Evolutionary conservation across 345 rosid genomes (phyloP).

Genomic region (Populus nigra): DNA sequence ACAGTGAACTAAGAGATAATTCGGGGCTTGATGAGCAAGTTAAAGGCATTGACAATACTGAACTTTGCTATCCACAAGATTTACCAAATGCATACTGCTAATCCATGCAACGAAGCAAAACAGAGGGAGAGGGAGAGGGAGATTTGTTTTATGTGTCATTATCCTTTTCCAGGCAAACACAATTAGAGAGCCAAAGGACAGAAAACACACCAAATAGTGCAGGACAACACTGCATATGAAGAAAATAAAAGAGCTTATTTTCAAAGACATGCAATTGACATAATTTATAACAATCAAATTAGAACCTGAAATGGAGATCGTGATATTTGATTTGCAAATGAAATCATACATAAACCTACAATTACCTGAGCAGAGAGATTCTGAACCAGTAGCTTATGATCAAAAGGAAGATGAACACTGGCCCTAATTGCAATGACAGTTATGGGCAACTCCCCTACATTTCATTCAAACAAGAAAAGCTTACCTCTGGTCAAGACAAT

Average conservation of each 20-base stretch:
- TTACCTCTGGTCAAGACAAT: background rate
- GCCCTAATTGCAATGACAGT: constrained; percentile 69
- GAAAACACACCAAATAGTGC: background rate
- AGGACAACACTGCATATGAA: background rate
- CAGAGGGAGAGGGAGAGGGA: background rate
- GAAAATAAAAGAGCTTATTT: background rate
- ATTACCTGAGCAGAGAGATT: constrained; percentile 83
- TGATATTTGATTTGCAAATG: background rate
- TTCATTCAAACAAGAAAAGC: constrained; percentile 16
- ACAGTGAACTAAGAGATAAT: background rate
- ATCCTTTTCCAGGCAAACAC: background rate
- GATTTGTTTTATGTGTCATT: background rate
- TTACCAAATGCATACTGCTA: background rate
- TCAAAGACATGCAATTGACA: background rate
- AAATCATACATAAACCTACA: constrained; percentile 8
- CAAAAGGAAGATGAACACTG: constrained; percentile 75
- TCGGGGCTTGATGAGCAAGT: background rate
- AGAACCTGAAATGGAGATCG: constrained; percentile 3
- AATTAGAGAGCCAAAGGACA: background rate
- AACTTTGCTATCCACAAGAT: background rate
- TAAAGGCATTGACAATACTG: background rate
- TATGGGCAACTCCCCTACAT: constrained; percentile 58
- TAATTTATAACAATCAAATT: background rate
- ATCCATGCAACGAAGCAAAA: background rate
- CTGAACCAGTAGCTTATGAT: constrained; percentile 67